Base-by-base conservation (phyloP, 371 early-diverging fungal genomes). In the Coemansia sp. region DNA sequence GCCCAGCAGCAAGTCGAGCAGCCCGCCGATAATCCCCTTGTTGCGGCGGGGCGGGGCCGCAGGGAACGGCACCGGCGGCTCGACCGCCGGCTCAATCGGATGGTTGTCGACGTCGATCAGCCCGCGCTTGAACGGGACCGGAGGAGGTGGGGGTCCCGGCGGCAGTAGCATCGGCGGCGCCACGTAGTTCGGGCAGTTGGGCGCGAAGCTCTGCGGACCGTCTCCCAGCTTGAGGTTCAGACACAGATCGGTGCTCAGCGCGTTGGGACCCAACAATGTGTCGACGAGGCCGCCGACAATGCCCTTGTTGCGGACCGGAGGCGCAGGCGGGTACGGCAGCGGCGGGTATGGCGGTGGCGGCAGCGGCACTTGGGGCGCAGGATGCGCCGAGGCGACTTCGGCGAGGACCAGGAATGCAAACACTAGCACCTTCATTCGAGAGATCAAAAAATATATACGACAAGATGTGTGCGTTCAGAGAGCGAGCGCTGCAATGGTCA, bases 341-440 rank as follows among this genome's bases (percentile, higher is more conserved):
- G 67, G 66, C 3, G 57, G 5, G 34, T 34, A 31, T 34, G 12
- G 54, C 11, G 42, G 56, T 47, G 61, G 41, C 16, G 50, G 55
- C 3, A 52, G 38, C 7, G 45, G 58, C 34, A 36, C 10, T 38
- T 74, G 70, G 6, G 74, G 65, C 12, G 48, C 50, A 1, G 74
- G 74, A 30, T 58, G 55, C 26, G 70, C 31, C 35, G 59, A 50
- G 3, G 74, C 74, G 38, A 74, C 58, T 43, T 69, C 65, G n/a
- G 74, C 74, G 3, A 74, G 62, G 14, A 74, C 74, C 33, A 55
- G 42, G 45, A 74, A 74, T n/a, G 74, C 71, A 45, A 58, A 58
- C 12, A 74, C 70, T 3, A 69, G 74, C 31, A 74, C 74, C 39
- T 69, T 69, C 74, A 74, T 72, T n/a, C n/a, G n/a, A n/a, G n/a